phyloP scores from a whole-genome alignment of 768 basidiomycete genomes.

The Agaricus subrufescens region DNA sequence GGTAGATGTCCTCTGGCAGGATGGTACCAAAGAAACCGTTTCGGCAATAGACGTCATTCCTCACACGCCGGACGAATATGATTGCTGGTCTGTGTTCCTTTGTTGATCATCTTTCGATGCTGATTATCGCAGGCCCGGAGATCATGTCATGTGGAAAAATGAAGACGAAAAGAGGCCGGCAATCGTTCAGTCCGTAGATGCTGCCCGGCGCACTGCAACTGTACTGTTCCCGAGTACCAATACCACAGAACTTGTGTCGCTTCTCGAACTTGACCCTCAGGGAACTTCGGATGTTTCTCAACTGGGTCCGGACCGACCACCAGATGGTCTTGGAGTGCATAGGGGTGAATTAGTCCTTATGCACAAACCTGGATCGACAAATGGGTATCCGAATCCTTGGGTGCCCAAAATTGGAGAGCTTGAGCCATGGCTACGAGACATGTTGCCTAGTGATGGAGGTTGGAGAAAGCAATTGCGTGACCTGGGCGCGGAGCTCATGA shows the following conservation, averaged over 20 bases:
- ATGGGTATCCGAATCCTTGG: slow-evolving; percentile 61
- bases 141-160: slow-evolving; percentile 80
- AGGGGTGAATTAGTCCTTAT: slow-evolving; percentile 85
- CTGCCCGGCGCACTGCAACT: slow-evolving; percentile 63
- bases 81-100: slow-evolving; percentile 65
- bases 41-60: slow-evolving; percentile 68
- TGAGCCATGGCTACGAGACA: slow-evolving; percentile 73
- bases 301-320: slow-evolving; percentile 31
- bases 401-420: slow-evolving; percentile 86
- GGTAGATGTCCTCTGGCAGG: slow-evolving; percentile 82
- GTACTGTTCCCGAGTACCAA: slow-evolving; percentile 55
- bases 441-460: slow-evolving; percentile 48
- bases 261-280: slow-evolving; percentile 87
- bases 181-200: slow-evolving; percentile 76
- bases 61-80: slow-evolving; percentile 86
- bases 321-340: slow-evolving; percentile 72
- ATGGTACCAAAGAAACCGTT: slow-evolving; percentile 62
- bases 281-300: slow-evolving; percentile 53
- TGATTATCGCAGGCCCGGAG: slow-evolving; percentile 67
- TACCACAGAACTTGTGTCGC: slow-evolving; percentile 62
- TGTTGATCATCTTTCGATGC: not conserved
- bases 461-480: slow-evolving; percentile 73
- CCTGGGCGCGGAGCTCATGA: slow-evolving; percentile 56
- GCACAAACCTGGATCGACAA: slow-evolving; percentile 63
- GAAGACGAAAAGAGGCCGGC: slow-evolving; percentile 66